Percentiles rank a stretch among this genome's conserved stretches.
Conservation (phyloP, 1,284 basidiomycete species). For the Ustilago trichophora region DNA sequence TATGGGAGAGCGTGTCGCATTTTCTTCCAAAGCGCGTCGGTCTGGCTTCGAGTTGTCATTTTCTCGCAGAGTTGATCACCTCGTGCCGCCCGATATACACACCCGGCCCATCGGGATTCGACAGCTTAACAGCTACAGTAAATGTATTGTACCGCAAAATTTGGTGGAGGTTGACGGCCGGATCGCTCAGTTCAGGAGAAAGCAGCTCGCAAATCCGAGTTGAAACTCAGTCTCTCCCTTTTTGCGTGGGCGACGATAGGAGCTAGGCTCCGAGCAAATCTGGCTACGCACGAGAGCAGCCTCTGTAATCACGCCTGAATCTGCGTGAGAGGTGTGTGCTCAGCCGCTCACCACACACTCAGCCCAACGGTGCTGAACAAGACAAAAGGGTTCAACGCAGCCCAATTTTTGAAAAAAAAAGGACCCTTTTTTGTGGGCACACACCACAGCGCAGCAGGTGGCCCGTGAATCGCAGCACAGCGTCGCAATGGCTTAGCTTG, state of each 20-base stretch:
- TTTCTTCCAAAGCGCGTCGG: slow-evolving; percentile 24
- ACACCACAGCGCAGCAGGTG: slow-evolving; percentile 1
- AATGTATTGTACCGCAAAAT: no score
- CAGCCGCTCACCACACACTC: not conserved
- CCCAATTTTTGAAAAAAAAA: not conserved
- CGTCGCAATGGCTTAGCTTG: no score
- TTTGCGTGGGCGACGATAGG: no score
- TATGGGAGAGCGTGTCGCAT: slow-evolving; percentile 29
- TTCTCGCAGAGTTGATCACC: not conserved
- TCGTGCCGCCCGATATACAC: no score
- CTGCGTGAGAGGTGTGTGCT: not conserved
- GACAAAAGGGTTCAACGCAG: not conserved
- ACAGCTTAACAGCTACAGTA: slow-evolving; percentile 5
- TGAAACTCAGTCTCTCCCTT: no score
- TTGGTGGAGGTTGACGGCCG: not conserved
- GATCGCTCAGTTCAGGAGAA: not conserved
- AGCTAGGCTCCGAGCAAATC: no score
- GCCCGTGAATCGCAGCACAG: slow-evolving; percentile 12
- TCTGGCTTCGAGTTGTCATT: not conserved
- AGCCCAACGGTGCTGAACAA: not conserved
- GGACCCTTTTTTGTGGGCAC: not conserved
- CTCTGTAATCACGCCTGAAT: not conserved
- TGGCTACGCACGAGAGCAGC: slow-evolving; percentile 3
- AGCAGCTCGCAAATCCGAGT: no score
- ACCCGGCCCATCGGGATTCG: no score